Percentiles rank a stretch among this genome's conserved stretches.
Evolutionary conservation across 1,284 basidiomycete genomes (phyloP).

Genomic region (Rhodotorula sp.): DNA sequence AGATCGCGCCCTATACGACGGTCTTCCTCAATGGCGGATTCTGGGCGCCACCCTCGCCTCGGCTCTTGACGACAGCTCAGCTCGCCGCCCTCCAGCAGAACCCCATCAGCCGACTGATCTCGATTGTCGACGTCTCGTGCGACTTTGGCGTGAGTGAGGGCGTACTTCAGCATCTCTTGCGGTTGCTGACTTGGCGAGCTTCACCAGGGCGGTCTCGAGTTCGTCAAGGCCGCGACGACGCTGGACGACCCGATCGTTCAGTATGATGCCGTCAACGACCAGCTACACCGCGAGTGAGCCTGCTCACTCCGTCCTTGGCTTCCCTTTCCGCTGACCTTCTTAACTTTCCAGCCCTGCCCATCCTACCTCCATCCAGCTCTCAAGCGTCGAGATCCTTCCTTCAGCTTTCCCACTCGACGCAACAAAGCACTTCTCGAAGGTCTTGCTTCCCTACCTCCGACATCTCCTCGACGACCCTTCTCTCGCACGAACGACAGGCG

Average conservation of each 20-base stretch:
- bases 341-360: conserved; percentile 1
- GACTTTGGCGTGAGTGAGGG: conserved; percentile 63
- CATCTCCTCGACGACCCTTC: conserved; percentile 54
- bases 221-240: conserved; percentile 70
- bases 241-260: conserved; percentile 63
- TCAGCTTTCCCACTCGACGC: conserved; percentile 77
- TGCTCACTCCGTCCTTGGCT: fast-evolving
- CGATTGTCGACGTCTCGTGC: conserved; percentile 81
- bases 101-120: conserved; percentile 60
- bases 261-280: conserved; percentile 56
- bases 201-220: conserved; percentile 74
- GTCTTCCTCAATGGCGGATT: conserved; percentile 81
- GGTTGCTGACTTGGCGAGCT: not conserved
- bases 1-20: conserved; percentile 80
- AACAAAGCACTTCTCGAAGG: conserved; percentile 68
- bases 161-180: not conserved
- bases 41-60: conserved; percentile 73
- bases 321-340: not conserved
- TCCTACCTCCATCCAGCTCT: conserved; percentile 59
- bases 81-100: conserved; percentile 53
- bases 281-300: conserved; percentile 48
- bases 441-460: conserved; percentile 67
- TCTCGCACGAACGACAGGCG: conserved; percentile 25
- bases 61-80: conserved; percentile 69
- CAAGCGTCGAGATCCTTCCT: conserved; percentile 85